These are phyloP conservation scores for Solanum sparsipilum DNA, from an alignment of 257 asterid species.

Conservation along the genomic window DNA sequence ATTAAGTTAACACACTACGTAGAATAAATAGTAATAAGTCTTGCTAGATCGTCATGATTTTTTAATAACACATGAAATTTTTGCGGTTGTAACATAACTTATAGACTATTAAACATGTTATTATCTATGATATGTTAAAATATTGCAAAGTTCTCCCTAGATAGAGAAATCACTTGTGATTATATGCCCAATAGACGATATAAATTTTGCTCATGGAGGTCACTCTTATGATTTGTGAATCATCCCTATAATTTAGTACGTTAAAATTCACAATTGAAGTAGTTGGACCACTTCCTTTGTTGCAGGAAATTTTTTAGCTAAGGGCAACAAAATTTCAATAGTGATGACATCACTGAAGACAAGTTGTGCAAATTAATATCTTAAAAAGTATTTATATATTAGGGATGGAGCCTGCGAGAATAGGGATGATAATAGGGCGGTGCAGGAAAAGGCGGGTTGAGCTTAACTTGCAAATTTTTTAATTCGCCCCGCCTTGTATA, in stretches of 20 bases:
- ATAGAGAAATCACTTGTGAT: neutral
- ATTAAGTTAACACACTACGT: neutral
- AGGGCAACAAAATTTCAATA: neutral
- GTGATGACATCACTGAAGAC: neutral
- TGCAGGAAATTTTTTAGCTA: neutral
- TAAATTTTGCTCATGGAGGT: neutral
- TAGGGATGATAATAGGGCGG: no score
- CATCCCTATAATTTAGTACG: neutral
- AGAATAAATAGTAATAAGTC: neutral
- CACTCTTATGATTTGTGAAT: neutral
- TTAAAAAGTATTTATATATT: no score
- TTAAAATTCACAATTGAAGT: neutral
- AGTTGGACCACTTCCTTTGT: neutral
- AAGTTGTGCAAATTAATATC: neutral
- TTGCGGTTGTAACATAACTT: no score
- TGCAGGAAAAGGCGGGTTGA: no score
- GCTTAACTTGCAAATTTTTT: no score
- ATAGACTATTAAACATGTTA: no score
- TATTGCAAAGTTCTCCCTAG: neutral
- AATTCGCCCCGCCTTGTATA: no score
- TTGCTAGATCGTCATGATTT: neutral
- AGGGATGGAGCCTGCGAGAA: neutral
- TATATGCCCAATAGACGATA: neutral
- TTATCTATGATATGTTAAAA: neutral
- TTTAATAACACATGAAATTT: neutral